Base-by-base conservation (phyloP, 2,329 filamentous ascomycete species). In the Lomentospora prolificans region DNA sequence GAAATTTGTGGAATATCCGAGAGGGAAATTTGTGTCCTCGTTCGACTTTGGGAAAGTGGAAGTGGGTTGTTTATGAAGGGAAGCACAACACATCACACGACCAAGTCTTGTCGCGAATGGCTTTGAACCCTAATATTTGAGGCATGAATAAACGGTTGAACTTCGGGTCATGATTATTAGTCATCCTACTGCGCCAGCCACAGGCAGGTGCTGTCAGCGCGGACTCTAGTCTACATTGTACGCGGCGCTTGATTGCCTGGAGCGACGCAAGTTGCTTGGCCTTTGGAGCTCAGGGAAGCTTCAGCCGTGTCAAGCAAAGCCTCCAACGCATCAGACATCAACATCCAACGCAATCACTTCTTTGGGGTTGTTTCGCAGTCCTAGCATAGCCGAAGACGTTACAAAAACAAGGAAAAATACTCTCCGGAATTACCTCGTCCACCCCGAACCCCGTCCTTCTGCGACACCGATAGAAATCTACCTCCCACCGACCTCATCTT, bases 261-360 rank as follows among this genome's bases (percentile, higher is more conserved):
- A 51, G 48, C 48, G 48, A 51, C 48, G 36, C 52, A 54, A 27
- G 33, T 46, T 39, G 33, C 53, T 55, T 48, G 39, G 48, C 27
- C 25, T 12, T 55, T 39, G 41, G 53, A 55, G 53, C 53, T 55
- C 24, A 28, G 25, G 24, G 39, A 33, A 55, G 53, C 53, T 55
- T 33, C 53, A 50, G 53, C 53, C 53, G 39, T 41, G 53, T 44
- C 53, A 3, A 44, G 36, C 22, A 39, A 39, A 54, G 33, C 24
- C 30, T 33, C 39, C 39, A 46, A 7, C 14, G 12, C 53, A 50
- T 22, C 24, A 24, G 19, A 55, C 55, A 55, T 60, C 59, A 56
- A 58, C 58, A 58, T 55, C 55, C 55, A 58, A 54, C 55, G 31
- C 51, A 30, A 57, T 39, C 24, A 53, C 51, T 10, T 9, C 39